Evolutionary conservation across 2,329 filamentous ascomycete genomes (phyloP), one percentile per base, ranked within the genome.

Genomic region (Allantophomopsis cytisporea): DNA sequence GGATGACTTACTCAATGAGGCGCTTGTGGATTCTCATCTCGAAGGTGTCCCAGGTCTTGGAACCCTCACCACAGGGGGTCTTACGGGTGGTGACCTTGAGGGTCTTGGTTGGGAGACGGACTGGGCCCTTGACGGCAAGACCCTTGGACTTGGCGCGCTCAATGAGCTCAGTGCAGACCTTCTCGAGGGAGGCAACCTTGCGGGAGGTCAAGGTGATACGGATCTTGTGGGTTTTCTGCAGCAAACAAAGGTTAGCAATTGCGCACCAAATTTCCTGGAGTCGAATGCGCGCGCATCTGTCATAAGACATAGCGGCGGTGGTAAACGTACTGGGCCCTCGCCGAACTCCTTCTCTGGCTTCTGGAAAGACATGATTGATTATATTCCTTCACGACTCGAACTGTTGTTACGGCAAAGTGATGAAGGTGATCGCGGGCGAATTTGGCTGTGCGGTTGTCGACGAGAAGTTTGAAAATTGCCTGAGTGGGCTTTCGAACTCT

Each of bases 21-120:
- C 88, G 83, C 83, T 95, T 95, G 80, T 95, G 87, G 65, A 95
- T 94, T 72, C 89, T 83, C 87, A 98, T 93, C 82, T 98, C 89
- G 69, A 75, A 98, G 67, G 76, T 80, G 66, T 96, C 91, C 91
- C 91, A 98, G 62, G 91, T 98, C 86, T 98, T 98, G 69, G 83
- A 93, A 72, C 91, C 91, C 80, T 98, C 91, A 83, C 91, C 91
- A 71, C 84, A 91, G 65, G 91, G 91, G 52, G 91, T 96, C 83
- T 98, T 98, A 62, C 91, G 83, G 75, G 91, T 94, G 64, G 84
- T 86, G 36, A 57, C 45, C 76, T 91, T 86, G 60, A 96, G 78
- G 65, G 78, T 85, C 82, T 95, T 94, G 73, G 88, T 95, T 58
- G 91, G 87, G 59, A 95, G 83, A 61, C 89, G 87, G 68, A 96